Conservation (phyloP, 768 basidiomycete species). For the Pleurotus salmoneostramineus region DNA sequence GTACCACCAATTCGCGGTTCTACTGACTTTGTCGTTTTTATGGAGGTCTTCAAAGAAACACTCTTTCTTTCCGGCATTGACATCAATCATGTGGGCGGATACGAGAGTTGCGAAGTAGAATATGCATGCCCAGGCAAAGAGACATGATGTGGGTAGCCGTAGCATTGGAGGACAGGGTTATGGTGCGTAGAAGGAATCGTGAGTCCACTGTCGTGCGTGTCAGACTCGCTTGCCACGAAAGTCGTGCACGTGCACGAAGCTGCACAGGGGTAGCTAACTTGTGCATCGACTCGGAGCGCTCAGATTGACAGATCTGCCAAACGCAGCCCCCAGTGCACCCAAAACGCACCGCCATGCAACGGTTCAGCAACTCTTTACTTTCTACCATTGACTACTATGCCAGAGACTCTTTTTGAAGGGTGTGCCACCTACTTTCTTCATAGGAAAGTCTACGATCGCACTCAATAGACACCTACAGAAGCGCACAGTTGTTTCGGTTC, state of each 20-base stretch:
- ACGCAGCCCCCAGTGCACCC: too few relatives aligned
- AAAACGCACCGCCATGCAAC: not conserved
- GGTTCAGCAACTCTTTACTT: not conserved
- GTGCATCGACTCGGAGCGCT: too few relatives aligned
- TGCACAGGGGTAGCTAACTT: too few relatives aligned
- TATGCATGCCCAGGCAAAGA: not conserved
- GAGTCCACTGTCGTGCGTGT: too few relatives aligned
- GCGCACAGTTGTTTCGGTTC: not conserved
- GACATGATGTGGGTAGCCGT: too few relatives aligned
- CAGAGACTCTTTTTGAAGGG: not conserved
- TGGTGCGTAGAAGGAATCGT: too few relatives aligned
- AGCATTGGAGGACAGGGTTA: too few relatives aligned
- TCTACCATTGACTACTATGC: not conserved
- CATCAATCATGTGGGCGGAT: constrained; percentile 67
- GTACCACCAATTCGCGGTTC: not conserved
- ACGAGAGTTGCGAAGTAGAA: constrained; percentile 34
- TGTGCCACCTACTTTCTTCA: not conserved
- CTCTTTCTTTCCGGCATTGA: constrained; percentile 79
- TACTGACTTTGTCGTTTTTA: constrained; percentile 76
- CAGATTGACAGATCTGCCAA: too few relatives aligned
- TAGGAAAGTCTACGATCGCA: not conserved
- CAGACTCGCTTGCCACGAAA: too few relatives aligned
- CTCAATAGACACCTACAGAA: not conserved
- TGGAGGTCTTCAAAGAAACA: constrained; percentile 97
- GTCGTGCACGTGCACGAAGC: too few relatives aligned